Conservation (phyloP, 257 asterid genomes). For the Jasminum sambac region DNA sequence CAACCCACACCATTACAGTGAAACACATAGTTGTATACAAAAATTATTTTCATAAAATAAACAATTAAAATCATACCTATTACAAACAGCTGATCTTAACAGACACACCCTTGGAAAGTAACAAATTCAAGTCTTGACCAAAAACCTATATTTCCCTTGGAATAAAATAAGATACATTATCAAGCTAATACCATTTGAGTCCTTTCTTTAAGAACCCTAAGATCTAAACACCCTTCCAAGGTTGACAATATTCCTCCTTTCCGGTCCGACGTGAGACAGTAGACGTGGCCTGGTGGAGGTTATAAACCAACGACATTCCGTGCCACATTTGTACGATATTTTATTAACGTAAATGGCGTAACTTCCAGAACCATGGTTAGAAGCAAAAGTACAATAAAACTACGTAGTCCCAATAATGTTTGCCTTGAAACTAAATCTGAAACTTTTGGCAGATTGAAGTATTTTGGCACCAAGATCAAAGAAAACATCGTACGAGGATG, state of each 20-base stretch:
- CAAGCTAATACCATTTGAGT: too few relatives aligned
- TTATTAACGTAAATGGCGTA: not conserved
- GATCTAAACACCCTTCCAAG: too few relatives aligned
- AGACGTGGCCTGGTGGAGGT: not conserved
- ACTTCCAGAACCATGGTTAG: not conserved
- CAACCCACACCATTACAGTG: too few relatives aligned
- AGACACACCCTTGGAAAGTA: too few relatives aligned
- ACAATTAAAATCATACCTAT: too few relatives aligned
- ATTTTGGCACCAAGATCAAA: not conserved
- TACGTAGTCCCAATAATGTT: not conserved
- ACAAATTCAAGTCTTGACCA: too few relatives aligned
- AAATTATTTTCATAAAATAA: too few relatives aligned
- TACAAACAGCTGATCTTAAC: too few relatives aligned
- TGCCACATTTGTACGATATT: not conserved
- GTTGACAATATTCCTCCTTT: not conserved
- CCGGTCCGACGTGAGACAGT: not conserved
- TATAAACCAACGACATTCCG: not conserved
- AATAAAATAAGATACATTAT: too few relatives aligned
- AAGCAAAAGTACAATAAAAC: not conserved
- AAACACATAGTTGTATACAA: too few relatives aligned
- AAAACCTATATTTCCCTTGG: too few relatives aligned
- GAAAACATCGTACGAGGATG: not conserved
- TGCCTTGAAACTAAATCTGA: not conserved
- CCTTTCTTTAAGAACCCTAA: too few relatives aligned
- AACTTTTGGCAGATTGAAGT: not conserved